phyloP scores from a whole-genome alignment of 2,329 filamentous ascomycete species.

The Epichloe uncinata region DNA sequence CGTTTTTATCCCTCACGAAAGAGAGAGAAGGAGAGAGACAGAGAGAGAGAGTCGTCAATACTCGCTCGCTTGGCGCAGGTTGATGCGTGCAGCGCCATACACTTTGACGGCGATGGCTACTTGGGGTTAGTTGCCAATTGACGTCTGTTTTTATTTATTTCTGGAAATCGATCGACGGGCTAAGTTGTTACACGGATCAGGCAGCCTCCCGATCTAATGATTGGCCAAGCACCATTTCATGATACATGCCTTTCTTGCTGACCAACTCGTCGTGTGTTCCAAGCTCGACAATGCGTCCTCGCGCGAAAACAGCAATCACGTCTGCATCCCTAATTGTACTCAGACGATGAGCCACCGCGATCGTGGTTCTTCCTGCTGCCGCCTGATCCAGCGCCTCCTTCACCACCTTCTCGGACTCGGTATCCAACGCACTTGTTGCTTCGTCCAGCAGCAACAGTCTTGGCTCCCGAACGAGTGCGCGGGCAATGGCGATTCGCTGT shows the following conservation, averaged over 20 bases:
- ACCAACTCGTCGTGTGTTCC: constrained; percentile 50
- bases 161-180: too few relatives aligned
- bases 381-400: constrained; percentile 45
- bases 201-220: constrained; percentile 23
- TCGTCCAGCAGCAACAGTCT: constrained; percentile 59
- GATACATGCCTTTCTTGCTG: constrained; percentile 32
- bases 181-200: not conserved
- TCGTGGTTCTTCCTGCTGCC: constrained; percentile 33
- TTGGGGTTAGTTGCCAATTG: too few relatives aligned
- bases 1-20: too few relatives aligned
- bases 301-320: constrained; percentile 45
- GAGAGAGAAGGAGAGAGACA: too few relatives aligned
- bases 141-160: too few relatives aligned
- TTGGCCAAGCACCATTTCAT: constrained; percentile 37
- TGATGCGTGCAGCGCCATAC: too few relatives aligned
- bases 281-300: constrained; percentile 35
- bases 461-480: constrained; percentile 54
- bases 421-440: constrained; percentile 52
- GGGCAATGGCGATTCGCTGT: constrained; percentile 59
- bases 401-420: constrained; percentile 51
- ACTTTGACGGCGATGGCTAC: too few relatives aligned
- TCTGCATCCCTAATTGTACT: constrained; percentile 45
- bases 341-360: constrained; percentile 52
- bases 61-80: too few relatives aligned
- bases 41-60: too few relatives aligned